phyloP scores from a whole-genome alignment of 306 rosid genomes.

The Quillaja saponaria region DNA sequence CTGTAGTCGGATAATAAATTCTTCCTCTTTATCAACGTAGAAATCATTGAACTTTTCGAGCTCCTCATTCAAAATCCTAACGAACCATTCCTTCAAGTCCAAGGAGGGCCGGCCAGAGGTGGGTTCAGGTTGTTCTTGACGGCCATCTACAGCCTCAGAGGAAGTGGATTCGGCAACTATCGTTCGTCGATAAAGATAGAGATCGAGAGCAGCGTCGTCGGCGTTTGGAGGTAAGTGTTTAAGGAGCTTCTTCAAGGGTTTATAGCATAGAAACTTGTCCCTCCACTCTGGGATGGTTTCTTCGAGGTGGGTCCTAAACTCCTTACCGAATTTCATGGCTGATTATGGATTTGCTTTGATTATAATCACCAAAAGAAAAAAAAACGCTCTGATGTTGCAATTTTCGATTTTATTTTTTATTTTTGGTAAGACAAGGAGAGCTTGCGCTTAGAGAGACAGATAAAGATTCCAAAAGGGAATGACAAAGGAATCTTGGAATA shows the following conservation, averaged over 20 bases:
- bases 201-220: conserved; percentile 1
- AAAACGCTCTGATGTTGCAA: not conserved
- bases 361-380: not conserved
- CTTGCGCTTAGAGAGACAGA: not conserved
- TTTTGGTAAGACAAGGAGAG: not conserved
- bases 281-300: conserved; percentile 97
- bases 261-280: conserved; percentile 93
- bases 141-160: not conserved
- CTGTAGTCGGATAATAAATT: conserved; percentile 88
- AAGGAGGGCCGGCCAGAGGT: conserved; percentile 11
- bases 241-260: conserved; percentile 78
- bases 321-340: conserved; percentile 90
- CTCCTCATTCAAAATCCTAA: conserved; percentile 69
- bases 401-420: no score
- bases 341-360: not conserved
- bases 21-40: conserved; percentile 88
- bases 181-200: conserved; percentile 26
- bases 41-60: conserved; percentile 87
- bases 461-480: no score
- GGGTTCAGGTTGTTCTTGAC: conserved; percentile 2
- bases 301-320: conserved; percentile 81
- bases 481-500: no score
- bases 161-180: conserved; percentile 7
- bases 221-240: conserved; percentile 45
- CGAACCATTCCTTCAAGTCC: conserved; percentile 73